A percentile compares a stretch with the other conserved stretches of the same genome.
Evolutionary conservation across 495 filamentous ascomycete species (phyloP).

Genomic region (Glutinoglossum americanum): DNA sequence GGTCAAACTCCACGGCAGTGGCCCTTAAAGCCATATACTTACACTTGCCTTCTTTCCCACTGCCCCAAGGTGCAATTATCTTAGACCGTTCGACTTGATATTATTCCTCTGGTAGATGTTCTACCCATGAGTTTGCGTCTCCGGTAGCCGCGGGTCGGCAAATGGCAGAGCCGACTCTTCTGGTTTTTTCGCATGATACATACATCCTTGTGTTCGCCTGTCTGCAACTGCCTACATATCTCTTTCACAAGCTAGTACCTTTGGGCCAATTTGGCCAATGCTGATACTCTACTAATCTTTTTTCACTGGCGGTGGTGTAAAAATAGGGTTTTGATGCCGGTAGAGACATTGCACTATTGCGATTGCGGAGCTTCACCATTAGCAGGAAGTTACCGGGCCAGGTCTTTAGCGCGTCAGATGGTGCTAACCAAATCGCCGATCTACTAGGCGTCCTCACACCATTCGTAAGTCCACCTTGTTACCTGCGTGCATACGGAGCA

Average conservation of each 20-base stretch:
- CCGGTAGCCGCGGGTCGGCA: background rate
- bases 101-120: no score
- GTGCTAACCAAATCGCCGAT: slow-evolving; percentile 1
- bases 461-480: slow-evolving; percentile 5
- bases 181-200: no score
- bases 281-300: background rate
- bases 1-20: background rate
- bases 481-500: background rate
- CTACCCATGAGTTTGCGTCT: background rate
- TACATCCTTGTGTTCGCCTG: background rate
- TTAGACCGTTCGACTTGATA: background rate
- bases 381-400: slow-evolving; percentile 37
- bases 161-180: background rate
- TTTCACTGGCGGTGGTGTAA: background rate
- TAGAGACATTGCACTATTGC: slow-evolving; percentile 50
- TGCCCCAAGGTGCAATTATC: no score
- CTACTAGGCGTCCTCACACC: slow-evolving; percentile 4
- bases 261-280: background rate
- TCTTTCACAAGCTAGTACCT: background rate
- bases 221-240: background rate
- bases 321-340: slow-evolving; percentile 48
- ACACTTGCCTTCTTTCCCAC: background rate
- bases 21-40: background rate
- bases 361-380: slow-evolving; percentile 55
- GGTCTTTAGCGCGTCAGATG: background rate